Conservation (phyloP, 495 filamentous ascomycete genomes). For the Penicillium coffeae region DNA sequence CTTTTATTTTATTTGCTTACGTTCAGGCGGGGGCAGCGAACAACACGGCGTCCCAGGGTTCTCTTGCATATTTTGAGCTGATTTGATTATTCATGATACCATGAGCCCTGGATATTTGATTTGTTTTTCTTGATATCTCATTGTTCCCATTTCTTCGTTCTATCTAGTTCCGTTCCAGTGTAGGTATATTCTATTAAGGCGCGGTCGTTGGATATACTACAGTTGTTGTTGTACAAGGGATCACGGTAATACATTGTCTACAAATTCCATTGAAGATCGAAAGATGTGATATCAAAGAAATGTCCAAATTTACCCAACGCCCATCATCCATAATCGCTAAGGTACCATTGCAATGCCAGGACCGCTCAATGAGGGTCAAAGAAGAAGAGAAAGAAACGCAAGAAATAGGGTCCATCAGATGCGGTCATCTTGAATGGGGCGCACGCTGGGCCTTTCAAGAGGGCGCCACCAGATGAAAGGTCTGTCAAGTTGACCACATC, state of each 20-base stretch:
- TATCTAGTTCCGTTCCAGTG: constrained; percentile 8
- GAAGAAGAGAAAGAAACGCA: background rate
- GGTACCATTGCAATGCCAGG: background rate
- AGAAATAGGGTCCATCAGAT: too few species aligned
- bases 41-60: constrained; percentile 13
- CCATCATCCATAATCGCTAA: constrained; percentile 2
- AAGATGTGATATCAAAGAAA: background rate
- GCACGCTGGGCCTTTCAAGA: too few species aligned
- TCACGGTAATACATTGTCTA: too few species aligned
- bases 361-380: constrained; percentile 6
- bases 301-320: constrained; percentile 1
- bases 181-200: constrained; percentile 15
- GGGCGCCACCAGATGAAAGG: too few species aligned
- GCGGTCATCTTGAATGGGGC: too few species aligned
- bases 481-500: too few species aligned
- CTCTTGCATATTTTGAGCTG: constrained; percentile 15
- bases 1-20: background rate
- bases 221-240: background rate
- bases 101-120: constrained; percentile 23
- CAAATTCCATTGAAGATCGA: too few species aligned
- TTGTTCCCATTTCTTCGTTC: background rate
- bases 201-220: constrained; percentile 17
- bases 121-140: constrained; percentile 18
- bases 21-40: background rate
- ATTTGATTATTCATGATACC: constrained; percentile 36